Percentiles rank a stretch among this genome's conserved stretches.
Conservation (phyloP, 2,329 filamentous ascomycete genomes). For the Sordariomycetes sp. region DNA sequence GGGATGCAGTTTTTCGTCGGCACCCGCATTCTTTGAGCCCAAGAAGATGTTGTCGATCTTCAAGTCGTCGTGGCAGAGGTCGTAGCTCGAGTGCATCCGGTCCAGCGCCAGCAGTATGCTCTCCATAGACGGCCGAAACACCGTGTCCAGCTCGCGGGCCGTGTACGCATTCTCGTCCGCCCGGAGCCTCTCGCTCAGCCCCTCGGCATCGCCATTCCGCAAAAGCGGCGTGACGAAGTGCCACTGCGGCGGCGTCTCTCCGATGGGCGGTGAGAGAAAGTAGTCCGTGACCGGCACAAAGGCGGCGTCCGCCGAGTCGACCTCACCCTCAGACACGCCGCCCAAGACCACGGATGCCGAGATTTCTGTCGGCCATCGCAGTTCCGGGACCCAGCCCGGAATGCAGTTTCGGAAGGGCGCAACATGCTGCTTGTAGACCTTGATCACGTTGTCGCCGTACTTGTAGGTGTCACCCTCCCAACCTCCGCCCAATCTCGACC, state of each 20-base stretch:
- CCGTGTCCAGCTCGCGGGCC: slow-evolving; percentile 15
- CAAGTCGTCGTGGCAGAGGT: slow-evolving; percentile 22
- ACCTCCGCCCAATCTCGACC: slow-evolving; percentile 17
- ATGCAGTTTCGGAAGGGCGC: slow-evolving; percentile 22
- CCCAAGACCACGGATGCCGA: slow-evolving; percentile 17
- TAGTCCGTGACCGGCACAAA: slow-evolving; percentile 20
- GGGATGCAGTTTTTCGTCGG: background rate
- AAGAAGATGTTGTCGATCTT: slow-evolving; percentile 22
- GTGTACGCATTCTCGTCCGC: slow-evolving; percentile 6
- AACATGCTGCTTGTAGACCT: slow-evolving; percentile 14
- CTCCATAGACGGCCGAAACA: slow-evolving; percentile 18
- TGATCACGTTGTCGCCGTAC: slow-evolving; percentile 18
- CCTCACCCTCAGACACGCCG: slow-evolving; percentile 7
- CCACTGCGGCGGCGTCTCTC: slow-evolving; percentile 10
- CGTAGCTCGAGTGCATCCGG: slow-evolving; percentile 12
- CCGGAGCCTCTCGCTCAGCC: slow-evolving; percentile 13
- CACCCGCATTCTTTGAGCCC: slow-evolving; percentile 2
- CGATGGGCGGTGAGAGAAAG: slow-evolving; percentile 12
- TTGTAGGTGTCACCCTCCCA: slow-evolving; percentile 19
- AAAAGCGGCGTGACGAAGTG: slow-evolving; percentile 18
- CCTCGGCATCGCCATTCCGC: slow-evolving; percentile 13
- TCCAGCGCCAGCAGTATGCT: slow-evolving; percentile 15
- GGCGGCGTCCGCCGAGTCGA: slow-evolving; percentile 4
- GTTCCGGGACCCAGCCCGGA: slow-evolving; percentile 2
- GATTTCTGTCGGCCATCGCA: slow-evolving; percentile 22